Base-by-base conservation (phyloP, 495 filamentous ascomycete species). In the Neurospora tetrasperma region DNA sequence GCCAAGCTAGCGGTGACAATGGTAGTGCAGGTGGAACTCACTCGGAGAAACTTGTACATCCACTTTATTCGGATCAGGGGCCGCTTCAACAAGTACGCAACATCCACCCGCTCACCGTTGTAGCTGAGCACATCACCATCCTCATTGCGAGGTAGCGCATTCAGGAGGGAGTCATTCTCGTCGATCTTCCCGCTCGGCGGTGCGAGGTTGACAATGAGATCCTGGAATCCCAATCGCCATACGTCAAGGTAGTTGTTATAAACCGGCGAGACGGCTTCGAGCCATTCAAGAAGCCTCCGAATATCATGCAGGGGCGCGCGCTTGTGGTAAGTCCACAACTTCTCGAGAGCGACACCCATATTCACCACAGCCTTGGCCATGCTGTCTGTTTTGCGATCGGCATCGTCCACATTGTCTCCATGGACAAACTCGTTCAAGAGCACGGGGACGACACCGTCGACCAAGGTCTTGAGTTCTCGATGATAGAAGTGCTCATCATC, bases 381-480 rank as follows among this genome's bases (percentile, higher is more conserved):
- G 14, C 80, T 77, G 70, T 84, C 82, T 18, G 80, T 79, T 69
- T 80, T 82, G 10, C 75, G 74, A 42, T 89, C 89, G 71, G 90
- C 89, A 16, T 89, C 89, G 69, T 89, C 84, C 5, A 86, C 88
- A 23, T 89, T 87, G 70, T 90, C 89, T 85, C 90, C 78, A 87
- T 92, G 71, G 89, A 97, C 71, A 23, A 97, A 93, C 74, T 94
- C 94, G 11, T 87, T 92, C 71, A 98, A 83, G 3, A 99, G 87
- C 10, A 98, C 96, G 10, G 96, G 96, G 71, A 99, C 92, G 20
- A 99, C 96, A 70, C 97, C 96, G 74, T 96, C 96, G 12, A 98
- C 95, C 31, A 99, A 83, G 20, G 96, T 97, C 73, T 92, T 94
- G 12, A 99, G 86, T 79, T 99, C 96, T 35, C 94, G 91, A 83